These are phyloP conservation scores for Leccinum solheimii DNA, from an alignment of 1,284 basidiomycete genomes.

Conservation along the genomic window DNA sequence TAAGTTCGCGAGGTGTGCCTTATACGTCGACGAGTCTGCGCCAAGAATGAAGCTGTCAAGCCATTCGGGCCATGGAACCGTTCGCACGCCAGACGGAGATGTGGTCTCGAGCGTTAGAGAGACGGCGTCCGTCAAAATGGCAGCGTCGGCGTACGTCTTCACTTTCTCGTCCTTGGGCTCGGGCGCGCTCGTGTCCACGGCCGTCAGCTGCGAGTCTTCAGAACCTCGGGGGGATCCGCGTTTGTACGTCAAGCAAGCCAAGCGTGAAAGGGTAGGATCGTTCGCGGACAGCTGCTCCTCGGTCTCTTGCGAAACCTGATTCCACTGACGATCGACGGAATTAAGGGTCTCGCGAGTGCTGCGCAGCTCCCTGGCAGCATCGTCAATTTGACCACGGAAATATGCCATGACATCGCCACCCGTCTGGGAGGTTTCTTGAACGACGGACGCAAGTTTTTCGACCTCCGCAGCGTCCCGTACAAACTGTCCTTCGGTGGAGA, in stretches of 20 bases:
- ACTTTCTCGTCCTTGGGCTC: slow-evolving; percentile 22
- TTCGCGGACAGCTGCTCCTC: slow-evolving; percentile 38
- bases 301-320: slow-evolving; percentile 44
- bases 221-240: slow-evolving; percentile 43
- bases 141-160: slow-evolving; percentile 26
- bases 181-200: slow-evolving; percentile 33
- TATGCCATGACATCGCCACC: slow-evolving; percentile 46
- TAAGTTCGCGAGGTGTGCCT: slow-evolving; percentile 37
- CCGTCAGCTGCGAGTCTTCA: slow-evolving; percentile 56
- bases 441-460: slow-evolving; percentile 43
- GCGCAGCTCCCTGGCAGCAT: slow-evolving; percentile 49
- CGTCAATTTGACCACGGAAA: slow-evolving; percentile 52
- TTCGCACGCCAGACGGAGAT: slow-evolving; percentile 26
- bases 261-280: slow-evolving; percentile 28
- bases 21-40: slow-evolving; percentile 38
- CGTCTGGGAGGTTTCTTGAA: slow-evolving; percentile 49
- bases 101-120: slow-evolving; percentile 25
- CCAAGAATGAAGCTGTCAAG: slow-evolving; percentile 36
- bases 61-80: slow-evolving; percentile 42
- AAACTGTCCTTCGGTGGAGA: slow-evolving; percentile 44
- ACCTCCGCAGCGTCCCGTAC: slow-evolving; percentile 39
- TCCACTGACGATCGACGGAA: slow-evolving; percentile 39
- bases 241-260: slow-evolving; percentile 34
- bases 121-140: slow-evolving; percentile 25
- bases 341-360: slow-evolving; percentile 46